Conservation (phyloP, 768 basidiomycete species). For the Suillus luteus region DNA sequence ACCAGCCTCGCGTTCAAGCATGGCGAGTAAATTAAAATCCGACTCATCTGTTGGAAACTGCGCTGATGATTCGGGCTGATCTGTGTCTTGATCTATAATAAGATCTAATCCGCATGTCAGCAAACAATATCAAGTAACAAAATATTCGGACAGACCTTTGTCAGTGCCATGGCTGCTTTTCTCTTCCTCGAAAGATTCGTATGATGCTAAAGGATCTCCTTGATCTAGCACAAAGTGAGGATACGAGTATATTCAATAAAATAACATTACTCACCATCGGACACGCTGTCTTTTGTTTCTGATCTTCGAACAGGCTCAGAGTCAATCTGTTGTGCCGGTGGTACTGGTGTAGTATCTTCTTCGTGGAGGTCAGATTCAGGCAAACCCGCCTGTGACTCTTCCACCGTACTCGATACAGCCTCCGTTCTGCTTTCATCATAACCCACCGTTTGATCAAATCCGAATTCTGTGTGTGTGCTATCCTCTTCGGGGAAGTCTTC, state of each 20-base stretch:
- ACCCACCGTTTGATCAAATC: conserved; percentile 23
- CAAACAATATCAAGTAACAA: background rate
- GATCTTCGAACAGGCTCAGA: conserved; percentile 7
- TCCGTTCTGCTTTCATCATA: conserved; percentile 25
- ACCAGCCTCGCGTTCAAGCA: conserved; percentile 36
- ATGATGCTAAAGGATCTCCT: background rate
- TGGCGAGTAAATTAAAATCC: conserved; percentile 29
- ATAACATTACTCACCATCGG: background rate
- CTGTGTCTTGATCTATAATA: background rate
- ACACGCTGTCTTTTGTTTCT: background rate
- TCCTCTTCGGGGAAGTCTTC: conserved; percentile 37
- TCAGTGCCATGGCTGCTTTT: background rate
- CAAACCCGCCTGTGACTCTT: conserved; percentile 20
- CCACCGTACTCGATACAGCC: conserved; percentile 20
- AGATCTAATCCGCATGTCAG: background rate
- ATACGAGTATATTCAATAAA: background rate
- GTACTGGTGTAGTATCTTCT: conserved; percentile 20
- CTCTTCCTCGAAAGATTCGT: background rate
- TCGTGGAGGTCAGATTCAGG: conserved; percentile 20
- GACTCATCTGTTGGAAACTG: conserved; percentile 27
- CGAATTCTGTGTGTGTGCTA: conserved; percentile 17
- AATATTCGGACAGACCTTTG: conserved; percentile 2
- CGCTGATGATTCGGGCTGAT: conserved; percentile 1
- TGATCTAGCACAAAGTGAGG: background rate
- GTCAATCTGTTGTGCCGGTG: conserved; percentile 14